These are phyloP conservation scores for Amanita inopinata DNA, from an alignment of 768 basidiomycete species.

Conservation along the genomic window DNA sequence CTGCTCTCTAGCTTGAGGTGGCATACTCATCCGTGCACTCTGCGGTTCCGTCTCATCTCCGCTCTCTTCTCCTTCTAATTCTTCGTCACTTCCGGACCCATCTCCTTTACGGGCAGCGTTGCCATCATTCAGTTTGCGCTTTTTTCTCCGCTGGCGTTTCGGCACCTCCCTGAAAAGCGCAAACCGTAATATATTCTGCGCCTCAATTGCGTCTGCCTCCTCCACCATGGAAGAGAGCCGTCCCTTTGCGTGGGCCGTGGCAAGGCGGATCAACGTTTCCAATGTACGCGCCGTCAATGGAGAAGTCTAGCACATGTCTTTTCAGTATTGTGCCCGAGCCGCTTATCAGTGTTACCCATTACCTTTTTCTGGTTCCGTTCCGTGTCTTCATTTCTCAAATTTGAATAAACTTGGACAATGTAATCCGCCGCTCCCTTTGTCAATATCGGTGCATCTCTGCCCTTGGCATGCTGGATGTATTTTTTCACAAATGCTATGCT, in stretches of 20 bases:
- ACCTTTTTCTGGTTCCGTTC: constrained; percentile 87
- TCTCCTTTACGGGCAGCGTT: constrained; percentile 37
- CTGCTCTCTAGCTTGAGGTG: constrained; percentile 22
- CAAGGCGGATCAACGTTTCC: constrained; percentile 95
- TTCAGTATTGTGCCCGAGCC: constrained; percentile 2
- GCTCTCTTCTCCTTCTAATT: constrained; percentile 42
- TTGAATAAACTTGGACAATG: constrained; percentile 89
- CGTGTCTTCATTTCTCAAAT: constrained; percentile 83
- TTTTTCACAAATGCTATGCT: constrained; percentile 95
- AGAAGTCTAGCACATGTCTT: constrained; percentile 58
- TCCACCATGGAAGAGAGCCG: constrained; percentile 82
- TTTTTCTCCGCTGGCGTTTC: constrained; percentile 72
- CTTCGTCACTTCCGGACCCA: constrained; percentile 41
- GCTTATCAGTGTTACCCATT: constrained; percentile 10
- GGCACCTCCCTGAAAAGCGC: constrained; percentile 97
- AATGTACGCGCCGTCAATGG: constrained; percentile 97
- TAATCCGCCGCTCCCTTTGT: constrained; percentile 92
- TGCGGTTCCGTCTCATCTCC: constrained; percentile 29
- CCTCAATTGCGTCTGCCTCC: constrained; percentile 75
- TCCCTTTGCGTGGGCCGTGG: constrained; percentile 96
- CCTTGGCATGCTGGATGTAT: constrained; percentile 96
- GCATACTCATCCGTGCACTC: constrained; percentile 41
- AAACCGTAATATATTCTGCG: constrained; percentile 93
- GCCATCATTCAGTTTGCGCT: constrained; percentile 75
- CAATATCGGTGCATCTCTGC: constrained; percentile 71